phyloP scores from a whole-genome alignment of 2,329 filamentous ascomycete species.

The Thielaviopsis populi region DNA sequence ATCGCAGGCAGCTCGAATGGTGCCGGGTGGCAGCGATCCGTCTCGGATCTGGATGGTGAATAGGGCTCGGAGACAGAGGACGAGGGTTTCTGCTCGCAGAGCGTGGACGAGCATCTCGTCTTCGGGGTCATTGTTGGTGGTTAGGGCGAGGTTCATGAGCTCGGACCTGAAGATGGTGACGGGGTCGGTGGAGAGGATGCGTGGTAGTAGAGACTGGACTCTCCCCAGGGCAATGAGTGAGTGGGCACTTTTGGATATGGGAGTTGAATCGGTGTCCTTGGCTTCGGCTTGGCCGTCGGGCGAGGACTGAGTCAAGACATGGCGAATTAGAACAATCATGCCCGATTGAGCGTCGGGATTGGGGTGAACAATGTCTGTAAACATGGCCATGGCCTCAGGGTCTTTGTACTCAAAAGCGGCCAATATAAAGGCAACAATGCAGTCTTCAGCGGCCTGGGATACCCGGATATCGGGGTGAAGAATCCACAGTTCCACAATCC shows the following conservation, averaged over 20 bases:
- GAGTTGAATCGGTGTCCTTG: not conserved
- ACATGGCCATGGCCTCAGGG: not conserved
- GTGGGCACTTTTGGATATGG: not conserved
- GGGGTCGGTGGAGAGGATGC: not conserved
- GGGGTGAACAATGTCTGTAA: not conserved
- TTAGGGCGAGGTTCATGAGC: constrained; percentile 4
- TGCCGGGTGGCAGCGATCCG: not conserved
- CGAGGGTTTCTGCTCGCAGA: not conserved
- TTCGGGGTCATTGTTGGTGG: not conserved
- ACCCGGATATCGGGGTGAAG: constrained; percentile 6
- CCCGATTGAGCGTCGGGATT: not conserved
- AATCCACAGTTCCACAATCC: constrained; percentile 14
- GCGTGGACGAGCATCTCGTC: not conserved
- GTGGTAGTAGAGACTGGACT: constrained; percentile 7
- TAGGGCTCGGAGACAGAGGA: not conserved
- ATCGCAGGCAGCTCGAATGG: not conserved
- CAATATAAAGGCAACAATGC: constrained; percentile 2
- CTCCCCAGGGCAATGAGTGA: not conserved
- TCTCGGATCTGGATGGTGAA: not conserved
- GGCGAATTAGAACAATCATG: not conserved
- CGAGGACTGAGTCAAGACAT: not conserved
- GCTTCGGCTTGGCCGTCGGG: not conserved
- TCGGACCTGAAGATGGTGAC: constrained; percentile 2
- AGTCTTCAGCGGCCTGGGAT: constrained; percentile 5
- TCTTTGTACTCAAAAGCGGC: not conserved